Evolutionary conservation across 768 basidiomycete species (phyloP).

Genomic region (Tricholoma terreum): DNA sequence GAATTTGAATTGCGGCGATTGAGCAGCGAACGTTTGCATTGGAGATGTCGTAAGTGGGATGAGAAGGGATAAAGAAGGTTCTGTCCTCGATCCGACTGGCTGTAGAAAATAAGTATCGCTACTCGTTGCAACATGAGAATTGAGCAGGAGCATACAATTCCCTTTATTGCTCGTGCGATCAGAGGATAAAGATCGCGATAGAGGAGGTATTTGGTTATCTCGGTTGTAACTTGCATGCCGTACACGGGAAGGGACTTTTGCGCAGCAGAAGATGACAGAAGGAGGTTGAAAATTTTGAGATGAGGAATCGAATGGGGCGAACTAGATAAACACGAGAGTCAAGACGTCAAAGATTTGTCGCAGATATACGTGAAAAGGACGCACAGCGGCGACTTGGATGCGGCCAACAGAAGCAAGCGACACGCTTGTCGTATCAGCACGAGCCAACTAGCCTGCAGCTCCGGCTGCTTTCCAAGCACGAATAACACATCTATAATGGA

Average conservation of each 20-base stretch:
- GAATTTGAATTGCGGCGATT: constrained; percentile 20
- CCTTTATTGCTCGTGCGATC: constrained; percentile 37
- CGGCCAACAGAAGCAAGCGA: constrained; percentile 48
- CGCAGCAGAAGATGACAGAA: constrained; percentile 36
- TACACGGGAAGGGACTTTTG: constrained; percentile 25
- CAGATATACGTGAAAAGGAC: constrained; percentile 17
- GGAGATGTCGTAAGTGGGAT: constrained; percentile 43
- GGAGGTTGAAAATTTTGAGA: constrained; percentile 46
- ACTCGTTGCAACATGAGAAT: neutral
- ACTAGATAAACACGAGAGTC: constrained; percentile 40
- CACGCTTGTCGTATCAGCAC: constrained; percentile 51
- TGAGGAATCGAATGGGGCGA: constrained; percentile 42
- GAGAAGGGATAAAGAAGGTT: constrained; percentile 47
- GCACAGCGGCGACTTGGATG: constrained; percentile 49
- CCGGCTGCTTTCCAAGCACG: constrained; percentile 28
- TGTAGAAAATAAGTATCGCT: constrained; percentile 28
- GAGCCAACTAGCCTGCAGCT: constrained; percentile 50
- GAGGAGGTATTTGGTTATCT: constrained; percentile 45
- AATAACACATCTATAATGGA: constrained; percentile 44
- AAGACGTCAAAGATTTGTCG: too few species aligned
- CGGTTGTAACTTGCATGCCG: constrained; percentile 28
- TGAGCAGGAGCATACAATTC: constrained; percentile 44
- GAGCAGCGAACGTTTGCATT: constrained; percentile 22
- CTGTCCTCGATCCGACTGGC: constrained; percentile 57
- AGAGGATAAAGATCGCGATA: constrained; percentile 41